These are phyloP conservation scores for Wallacemonas sp. DNA, from an alignment of 208 protist species.

Conservation along the genomic window DNA sequence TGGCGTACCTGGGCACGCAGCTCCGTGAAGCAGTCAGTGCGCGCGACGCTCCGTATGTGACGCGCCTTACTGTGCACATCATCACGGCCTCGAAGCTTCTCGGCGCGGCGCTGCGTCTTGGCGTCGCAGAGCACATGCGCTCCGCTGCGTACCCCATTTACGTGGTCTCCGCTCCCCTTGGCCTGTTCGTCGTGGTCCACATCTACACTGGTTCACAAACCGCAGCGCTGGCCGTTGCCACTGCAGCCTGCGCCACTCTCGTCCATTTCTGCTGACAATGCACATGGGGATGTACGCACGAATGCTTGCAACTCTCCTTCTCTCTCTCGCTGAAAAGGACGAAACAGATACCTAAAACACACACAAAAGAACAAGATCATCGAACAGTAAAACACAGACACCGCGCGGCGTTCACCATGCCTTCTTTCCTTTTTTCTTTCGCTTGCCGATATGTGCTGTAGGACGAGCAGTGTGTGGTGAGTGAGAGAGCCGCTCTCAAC, in stretches of 20 bases:
- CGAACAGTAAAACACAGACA: too few species aligned
- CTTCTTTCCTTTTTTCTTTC: too few species aligned
- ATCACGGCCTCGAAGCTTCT: constrained; percentile 13
- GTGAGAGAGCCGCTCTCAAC: neutral
- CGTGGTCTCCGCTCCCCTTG: neutral
- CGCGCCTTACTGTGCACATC: constrained; percentile 11
- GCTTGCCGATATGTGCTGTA: too few species aligned
- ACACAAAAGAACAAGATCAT: too few species aligned
- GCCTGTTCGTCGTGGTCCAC: neutral
- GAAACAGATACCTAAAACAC: too few species aligned
- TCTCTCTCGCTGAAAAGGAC: too few species aligned
- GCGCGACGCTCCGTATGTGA: neutral
- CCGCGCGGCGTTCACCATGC: too few species aligned
- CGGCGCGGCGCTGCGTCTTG: constrained; percentile 18
- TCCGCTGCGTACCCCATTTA: neutral
- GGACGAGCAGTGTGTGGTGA: neutral
- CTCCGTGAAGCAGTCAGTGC: neutral
- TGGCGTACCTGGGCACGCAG: neutral
- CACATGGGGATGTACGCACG: too few species aligned
- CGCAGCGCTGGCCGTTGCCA: neutral
- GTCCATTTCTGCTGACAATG: neutral
- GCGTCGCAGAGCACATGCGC: neutral
- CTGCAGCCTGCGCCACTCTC: neutral
- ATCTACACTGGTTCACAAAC: neutral
- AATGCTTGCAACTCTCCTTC: too few species aligned